phyloP scores from a whole-genome alignment of 2,329 filamentous ascomycete species.

The Davidsoniella neocaledoniae region DNA sequence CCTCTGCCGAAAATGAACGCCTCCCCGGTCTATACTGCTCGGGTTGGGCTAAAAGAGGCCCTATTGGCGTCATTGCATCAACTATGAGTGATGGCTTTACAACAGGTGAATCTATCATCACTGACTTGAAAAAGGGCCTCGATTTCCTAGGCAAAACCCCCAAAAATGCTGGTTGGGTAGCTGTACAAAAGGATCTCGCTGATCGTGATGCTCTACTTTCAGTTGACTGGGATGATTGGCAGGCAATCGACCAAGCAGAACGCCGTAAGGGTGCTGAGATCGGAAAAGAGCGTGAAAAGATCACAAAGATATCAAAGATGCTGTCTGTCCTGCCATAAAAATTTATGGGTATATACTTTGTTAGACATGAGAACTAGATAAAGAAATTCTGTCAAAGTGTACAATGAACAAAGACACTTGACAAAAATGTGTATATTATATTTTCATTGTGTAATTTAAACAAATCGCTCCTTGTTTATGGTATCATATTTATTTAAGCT shows the following conservation, averaged over 20 bases:
- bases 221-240: constrained; percentile 75
- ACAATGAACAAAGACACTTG: not conserved
- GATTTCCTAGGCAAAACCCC: constrained; percentile 22
- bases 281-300: constrained; percentile 68
- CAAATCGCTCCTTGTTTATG: no score
- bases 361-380: not conserved
- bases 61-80: constrained; percentile 86
- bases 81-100: constrained; percentile 92
- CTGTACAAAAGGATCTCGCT: constrained; percentile 39
- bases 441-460: no score
- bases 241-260: constrained; percentile 65
- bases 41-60: constrained; percentile 90
- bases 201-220: constrained; percentile 18
- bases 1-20: constrained; percentile 18
- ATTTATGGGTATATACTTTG: not conserved
- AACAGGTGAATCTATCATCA: constrained; percentile 65
- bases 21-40: constrained; percentile 71
- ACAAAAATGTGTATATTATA: not conserved
- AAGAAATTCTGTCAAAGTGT: not conserved
- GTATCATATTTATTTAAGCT: constrained; percentile 32
- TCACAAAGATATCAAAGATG: constrained; percentile 41
- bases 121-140: constrained; percentile 47
- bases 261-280: constrained; percentile 42
- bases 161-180: constrained; percentile 52
- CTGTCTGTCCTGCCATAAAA: constrained; percentile 23